Evolutionary conservation across 1,139 yeast genomes (phyloP), one percentile per base, ranked within the genome.

Genomic region (Pichiaceae sp.): DNA sequence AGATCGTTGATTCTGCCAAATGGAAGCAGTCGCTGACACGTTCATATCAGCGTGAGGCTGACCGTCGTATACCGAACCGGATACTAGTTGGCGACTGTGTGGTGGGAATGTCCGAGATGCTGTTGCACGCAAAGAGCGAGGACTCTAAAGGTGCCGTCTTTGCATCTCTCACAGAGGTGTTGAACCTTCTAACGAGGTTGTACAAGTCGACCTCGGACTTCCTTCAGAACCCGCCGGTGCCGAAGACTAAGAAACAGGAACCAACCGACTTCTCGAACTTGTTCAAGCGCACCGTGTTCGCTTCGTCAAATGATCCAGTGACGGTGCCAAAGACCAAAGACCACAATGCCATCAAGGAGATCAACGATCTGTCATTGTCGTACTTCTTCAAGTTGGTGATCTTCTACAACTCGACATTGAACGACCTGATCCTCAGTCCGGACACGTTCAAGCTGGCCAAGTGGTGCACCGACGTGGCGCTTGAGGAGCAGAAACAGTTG

Each of bases 401-500:
- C 34, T 70, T 71, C 45, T 80, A 77, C 52, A 78, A 78, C 51
- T 70, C 66, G 37, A 66, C 75, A 38, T 59, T 81, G 44, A 77
- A 77, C 52, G 87, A 79, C 48, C 68, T 80, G 44, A 68, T 74
- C 26, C 61, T 81, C 36, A 69, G 73, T 39, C 73, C 79, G 6
- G 72, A 75, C 39, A 81, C 80, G 11, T 75, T 75, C 47, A 74
- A 73, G 45, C 63, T 80, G 46, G 85, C 86, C 19, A 78, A 78
- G 50, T 74, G 84, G 78, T 81, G 80, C 17, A 68, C 78, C 38
- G 86, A 79, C 48, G 71, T 70, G 12, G 80, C 79, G n/a, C 64
- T 74, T 37, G 76, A 75, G 33, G 70, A 68, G 45, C 72, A 68
- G 28, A 11, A 14, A 12, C 28, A 25, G 28, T 15, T 12, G 14